Evolutionary conservation across 2,329 filamentous ascomycete genomes (phyloP).

Genomic region (Penicillium sp.): DNA sequence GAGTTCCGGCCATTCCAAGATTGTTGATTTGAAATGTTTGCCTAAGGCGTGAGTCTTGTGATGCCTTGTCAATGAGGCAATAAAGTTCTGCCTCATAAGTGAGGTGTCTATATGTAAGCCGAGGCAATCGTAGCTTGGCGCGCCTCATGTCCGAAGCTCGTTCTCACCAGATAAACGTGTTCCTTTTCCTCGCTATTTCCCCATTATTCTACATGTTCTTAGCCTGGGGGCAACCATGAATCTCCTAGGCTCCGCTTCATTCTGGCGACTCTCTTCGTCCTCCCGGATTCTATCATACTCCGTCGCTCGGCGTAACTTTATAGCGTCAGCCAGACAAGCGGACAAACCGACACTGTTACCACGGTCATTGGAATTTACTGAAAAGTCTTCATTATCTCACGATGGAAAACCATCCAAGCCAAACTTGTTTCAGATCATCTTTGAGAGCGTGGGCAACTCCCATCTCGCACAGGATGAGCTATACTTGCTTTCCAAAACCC

Average conservation of each 20-base stretch:
- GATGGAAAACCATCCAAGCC: neutral
- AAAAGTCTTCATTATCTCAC: neutral
- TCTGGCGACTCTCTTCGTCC: constrained; percentile 9
- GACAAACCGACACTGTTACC: neutral
- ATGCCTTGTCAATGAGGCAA: neutral
- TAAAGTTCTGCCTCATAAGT: neutral
- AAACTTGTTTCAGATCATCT: neutral
- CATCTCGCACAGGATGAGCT: constrained; percentile 1
- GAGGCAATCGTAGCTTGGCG: neutral
- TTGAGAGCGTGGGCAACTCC: neutral
- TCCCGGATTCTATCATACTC: constrained; percentile 2
- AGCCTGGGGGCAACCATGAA: constrained; percentile 5
- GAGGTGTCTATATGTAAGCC: neutral
- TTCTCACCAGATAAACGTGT: neutral
- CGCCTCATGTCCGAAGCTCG: neutral
- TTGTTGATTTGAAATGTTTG: neutral
- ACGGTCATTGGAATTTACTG: neutral
- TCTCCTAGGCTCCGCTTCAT: neutral
- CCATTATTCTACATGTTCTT: neutral
- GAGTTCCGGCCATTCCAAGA: neutral
- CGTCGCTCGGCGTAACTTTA: constrained; percentile 11
- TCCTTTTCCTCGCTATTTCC: neutral
- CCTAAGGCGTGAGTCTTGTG: neutral
- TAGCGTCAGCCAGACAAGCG: constrained; percentile 7
- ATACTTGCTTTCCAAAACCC: constrained; percentile 1